Conservation (phyloP, 768 basidiomycete species). For the Suillus variegatus region DNA sequence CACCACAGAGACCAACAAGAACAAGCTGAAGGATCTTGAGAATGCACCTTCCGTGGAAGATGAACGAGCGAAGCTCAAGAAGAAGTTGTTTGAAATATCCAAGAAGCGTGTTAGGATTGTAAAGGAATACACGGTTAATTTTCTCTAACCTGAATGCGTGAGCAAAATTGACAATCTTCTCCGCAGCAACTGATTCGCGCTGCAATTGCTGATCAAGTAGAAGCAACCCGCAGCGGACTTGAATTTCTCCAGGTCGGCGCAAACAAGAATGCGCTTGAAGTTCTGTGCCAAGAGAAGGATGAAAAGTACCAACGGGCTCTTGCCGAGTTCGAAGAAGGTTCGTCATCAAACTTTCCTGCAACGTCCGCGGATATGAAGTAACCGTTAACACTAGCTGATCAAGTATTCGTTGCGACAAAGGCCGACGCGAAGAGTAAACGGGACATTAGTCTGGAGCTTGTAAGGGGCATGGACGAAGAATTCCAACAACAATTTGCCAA, state of each 20-base stretch:
- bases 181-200: constrained; percentile 54
- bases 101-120: constrained; percentile 54
- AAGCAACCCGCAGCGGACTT: constrained; percentile 59
- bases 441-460: constrained; percentile 35
- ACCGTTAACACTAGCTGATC: constrained; percentile 44
- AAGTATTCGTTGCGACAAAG: constrained; percentile 51
- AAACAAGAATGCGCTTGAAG: constrained; percentile 63
- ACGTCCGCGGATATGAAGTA: constrained; percentile 14
- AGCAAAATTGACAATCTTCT: constrained; percentile 2
- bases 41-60: constrained; percentile 49
- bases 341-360: constrained; percentile 16
- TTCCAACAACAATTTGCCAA: constrained; percentile 51
- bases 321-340: constrained; percentile 54
- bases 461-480: constrained; percentile 43
- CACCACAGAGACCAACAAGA: constrained; percentile 32
- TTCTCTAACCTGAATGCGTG: background rate
- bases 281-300: constrained; percentile 57
- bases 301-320: constrained; percentile 57
- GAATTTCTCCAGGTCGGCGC: constrained; percentile 64
- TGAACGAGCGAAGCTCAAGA: constrained; percentile 46
- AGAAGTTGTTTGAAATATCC: constrained; percentile 45
- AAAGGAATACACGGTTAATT: constrained; percentile 56
- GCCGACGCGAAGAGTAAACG: constrained; percentile 40
- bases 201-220: constrained; percentile 58
- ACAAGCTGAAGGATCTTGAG: constrained; percentile 40